Conservation (phyloP, 768 basidiomycete species). For the Rhizopogon salebrosus region DNA sequence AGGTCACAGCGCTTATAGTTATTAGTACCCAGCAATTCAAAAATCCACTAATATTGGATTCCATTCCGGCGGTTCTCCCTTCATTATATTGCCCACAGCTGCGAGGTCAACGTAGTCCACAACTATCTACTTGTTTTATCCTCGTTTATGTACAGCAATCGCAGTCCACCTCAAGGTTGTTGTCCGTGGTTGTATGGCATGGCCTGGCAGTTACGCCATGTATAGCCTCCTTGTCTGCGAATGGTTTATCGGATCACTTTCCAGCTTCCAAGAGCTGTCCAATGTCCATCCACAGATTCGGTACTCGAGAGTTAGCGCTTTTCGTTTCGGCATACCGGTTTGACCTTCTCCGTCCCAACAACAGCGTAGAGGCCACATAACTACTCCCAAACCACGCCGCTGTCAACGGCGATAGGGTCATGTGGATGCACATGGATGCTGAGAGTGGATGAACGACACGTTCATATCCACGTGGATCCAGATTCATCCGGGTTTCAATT, state of each 20-base stretch:
- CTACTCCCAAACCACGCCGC: background rate
- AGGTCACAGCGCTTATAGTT: conserved; percentile 29
- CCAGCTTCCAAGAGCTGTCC: background rate
- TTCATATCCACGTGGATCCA: conserved; percentile 12
- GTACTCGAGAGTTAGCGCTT: background rate
- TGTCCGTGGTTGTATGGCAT: background rate
- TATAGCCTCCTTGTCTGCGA: background rate
- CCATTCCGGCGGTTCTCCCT: background rate
- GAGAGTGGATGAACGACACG: background rate
- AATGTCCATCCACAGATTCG: background rate
- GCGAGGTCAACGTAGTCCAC: background rate
- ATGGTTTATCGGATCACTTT: conserved; percentile 3
- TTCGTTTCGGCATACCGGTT: background rate
- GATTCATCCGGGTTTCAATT: conserved; percentile 11
- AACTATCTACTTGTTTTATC: background rate
- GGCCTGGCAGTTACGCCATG: background rate
- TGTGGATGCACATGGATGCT: background rate
- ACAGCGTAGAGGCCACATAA: background rate
- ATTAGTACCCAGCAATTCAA: conserved; percentile 10
- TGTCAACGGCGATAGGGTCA: background rate
- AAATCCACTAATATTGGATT: conserved; percentile 3
- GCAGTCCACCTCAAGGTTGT: background rate
- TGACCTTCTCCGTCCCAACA: background rate
- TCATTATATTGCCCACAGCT: background rate
- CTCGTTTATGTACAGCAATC: background rate